Evolutionary conservation across 2,329 filamentous ascomycete genomes (phyloP).

Genomic region (Mycosphaerella sp.): DNA sequence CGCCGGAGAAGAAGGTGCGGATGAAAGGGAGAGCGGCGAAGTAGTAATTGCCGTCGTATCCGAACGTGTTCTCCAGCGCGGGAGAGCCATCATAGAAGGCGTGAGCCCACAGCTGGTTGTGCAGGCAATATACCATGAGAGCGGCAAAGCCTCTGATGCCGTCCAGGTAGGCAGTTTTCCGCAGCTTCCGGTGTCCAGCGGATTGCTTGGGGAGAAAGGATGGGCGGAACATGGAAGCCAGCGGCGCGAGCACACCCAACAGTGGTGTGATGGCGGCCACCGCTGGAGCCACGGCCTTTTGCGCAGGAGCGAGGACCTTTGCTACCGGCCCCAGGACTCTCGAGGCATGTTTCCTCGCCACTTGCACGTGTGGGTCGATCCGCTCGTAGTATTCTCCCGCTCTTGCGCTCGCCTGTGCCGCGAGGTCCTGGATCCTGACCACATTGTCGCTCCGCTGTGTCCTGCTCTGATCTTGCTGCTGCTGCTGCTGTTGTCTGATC

Average conservation of each 20-base stretch:
- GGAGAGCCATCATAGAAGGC: conserved; percentile 17
- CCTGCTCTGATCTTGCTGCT: conserved; percentile 10
- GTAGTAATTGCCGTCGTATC: conserved; percentile 45
- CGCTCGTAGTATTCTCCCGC: conserved; percentile 6
- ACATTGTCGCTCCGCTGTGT: conserved; percentile 2
- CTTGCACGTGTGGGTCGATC: conserved; percentile 8
- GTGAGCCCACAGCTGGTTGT: conserved; percentile 54
- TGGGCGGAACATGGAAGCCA: conserved; percentile 16
- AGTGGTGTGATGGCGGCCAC: conserved; percentile 12
- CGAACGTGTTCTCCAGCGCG: conserved; percentile 26
- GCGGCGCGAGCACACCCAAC: conserved; percentile 14
- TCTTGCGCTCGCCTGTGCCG: conserved; percentile 4
- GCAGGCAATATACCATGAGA: conserved; percentile 58
- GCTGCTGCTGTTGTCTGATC: neutral
- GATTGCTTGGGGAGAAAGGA: conserved; percentile 17
- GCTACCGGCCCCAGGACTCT: conserved; percentile 7
- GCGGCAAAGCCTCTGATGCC: conserved; percentile 62
- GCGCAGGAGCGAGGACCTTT: conserved; percentile 9
- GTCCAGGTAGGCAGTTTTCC: conserved; percentile 56
- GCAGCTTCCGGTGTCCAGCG: conserved; percentile 25
- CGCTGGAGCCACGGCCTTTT: conserved; percentile 12
- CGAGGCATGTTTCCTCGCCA: conserved; percentile 3
- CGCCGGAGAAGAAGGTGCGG: conserved; percentile 55
- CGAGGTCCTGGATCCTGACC: conserved; percentile 6
- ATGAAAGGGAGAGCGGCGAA: conserved; percentile 52